Conservation (phyloP, 306 rosid genomes). For the Phaseolus lunatus region DNA sequence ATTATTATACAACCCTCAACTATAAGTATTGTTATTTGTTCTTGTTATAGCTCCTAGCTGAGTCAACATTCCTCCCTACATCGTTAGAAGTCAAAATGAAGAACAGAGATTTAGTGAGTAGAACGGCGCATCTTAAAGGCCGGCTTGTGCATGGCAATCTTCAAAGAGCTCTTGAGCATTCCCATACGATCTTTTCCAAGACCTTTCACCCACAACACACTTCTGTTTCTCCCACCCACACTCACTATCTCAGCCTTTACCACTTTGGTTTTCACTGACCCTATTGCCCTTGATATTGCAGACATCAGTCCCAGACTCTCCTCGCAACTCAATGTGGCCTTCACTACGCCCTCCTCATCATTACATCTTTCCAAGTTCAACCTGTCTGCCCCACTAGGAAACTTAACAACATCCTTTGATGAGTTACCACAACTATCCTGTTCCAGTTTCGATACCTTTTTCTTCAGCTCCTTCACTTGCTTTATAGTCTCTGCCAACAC, state of each 20-base stretch:
- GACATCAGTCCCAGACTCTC: conserved; percentile 64
- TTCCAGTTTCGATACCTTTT: conserved; percentile 53
- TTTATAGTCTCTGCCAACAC: conserved; percentile 64
- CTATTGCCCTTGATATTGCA: conserved; percentile 54
- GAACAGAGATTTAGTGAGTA: conserved; percentile 21
- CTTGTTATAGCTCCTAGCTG: conserved; percentile 36
- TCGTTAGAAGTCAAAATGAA: conserved; percentile 29
- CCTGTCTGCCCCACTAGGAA: conserved; percentile 60
- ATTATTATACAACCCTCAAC: conserved; percentile 39
- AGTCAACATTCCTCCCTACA: conserved; percentile 34
- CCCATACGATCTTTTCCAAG: conserved; percentile 52
- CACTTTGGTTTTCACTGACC: conserved; percentile 55
- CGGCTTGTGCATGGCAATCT: conserved; percentile 53
- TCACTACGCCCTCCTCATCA: conserved; percentile 51
- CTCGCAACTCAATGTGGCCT: conserved; percentile 68
- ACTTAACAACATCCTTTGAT: conserved; percentile 41
- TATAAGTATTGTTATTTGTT: conserved; percentile 26
- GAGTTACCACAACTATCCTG: conserved; percentile 31
- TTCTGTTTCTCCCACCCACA: conserved; percentile 65
- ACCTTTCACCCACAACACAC: conserved; percentile 64
- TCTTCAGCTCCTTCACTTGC: conserved; percentile 63
- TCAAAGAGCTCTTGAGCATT: conserved; percentile 60
- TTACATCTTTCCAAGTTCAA: conserved; percentile 53
- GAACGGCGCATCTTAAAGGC: conserved; percentile 29
- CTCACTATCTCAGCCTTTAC: conserved; percentile 72